Evolutionary conservation across 1,139 yeast species (phyloP).

Genomic region (Sugiyamaella grinbergsii): DNA sequence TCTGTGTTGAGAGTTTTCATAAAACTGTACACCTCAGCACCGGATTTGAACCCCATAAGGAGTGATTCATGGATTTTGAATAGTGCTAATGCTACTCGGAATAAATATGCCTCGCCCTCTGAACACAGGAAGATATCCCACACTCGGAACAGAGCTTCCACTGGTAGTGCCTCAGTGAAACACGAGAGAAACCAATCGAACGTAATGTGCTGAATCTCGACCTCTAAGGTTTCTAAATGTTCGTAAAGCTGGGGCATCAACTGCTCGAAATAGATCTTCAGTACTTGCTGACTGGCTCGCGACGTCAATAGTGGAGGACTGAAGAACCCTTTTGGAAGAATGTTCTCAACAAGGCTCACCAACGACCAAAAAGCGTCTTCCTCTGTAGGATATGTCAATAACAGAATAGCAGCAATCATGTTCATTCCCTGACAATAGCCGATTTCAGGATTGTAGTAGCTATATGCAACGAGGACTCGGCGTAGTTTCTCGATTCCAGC

Average conservation of each 20-base stretch:
- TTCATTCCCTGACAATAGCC: conserved; percentile 71
- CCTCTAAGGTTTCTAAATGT: conserved; percentile 45
- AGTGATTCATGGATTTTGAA: conserved; percentile 48
- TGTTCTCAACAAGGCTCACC: conserved; percentile 53
- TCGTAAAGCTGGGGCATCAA: conserved; percentile 47
- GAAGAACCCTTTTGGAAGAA: conserved; percentile 54
- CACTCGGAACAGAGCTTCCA: conserved; percentile 55
- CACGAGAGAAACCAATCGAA: conserved; percentile 63
- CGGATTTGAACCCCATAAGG: conserved; percentile 41
- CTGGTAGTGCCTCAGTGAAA: conserved; percentile 56
- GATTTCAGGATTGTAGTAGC: conserved; percentile 51
- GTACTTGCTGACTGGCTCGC: conserved; percentile 47
- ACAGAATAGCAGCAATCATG: conserved; percentile 56
- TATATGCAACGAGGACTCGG: conserved; percentile 55
- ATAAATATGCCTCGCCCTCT: conserved; percentile 46
- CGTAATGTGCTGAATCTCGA: conserved; percentile 56
- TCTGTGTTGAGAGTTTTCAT: conserved; percentile 47
- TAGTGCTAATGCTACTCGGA: conserved; percentile 47
- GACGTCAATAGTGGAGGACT: conserved; percentile 48
- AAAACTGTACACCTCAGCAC: conserved; percentile 48
- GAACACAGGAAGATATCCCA: conserved; percentile 54
- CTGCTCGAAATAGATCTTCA: conserved; percentile 36
- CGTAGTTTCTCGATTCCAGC: conserved; percentile 55
- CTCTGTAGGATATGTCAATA: conserved; percentile 52
- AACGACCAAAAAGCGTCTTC: conserved; percentile 63